phyloP scores from a whole-genome alignment of 345 rosid species.

The Gynandropsis gynandra region DNA sequence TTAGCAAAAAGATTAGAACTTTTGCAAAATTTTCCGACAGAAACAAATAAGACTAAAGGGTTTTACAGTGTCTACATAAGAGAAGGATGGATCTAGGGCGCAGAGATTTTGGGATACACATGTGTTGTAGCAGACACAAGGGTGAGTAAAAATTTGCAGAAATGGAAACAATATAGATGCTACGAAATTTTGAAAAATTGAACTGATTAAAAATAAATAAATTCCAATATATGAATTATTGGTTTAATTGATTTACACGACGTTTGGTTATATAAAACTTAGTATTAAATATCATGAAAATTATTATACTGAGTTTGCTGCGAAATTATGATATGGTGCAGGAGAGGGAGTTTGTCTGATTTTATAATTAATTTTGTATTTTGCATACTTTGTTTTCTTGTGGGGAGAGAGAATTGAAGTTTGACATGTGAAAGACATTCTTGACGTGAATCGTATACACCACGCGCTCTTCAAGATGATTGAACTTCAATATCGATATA shows the following conservation, averaged over 20 bases:
- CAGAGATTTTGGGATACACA: slow-evolving; percentile 26
- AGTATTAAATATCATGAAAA: no score
- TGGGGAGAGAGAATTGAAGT: slow-evolving; percentile 1
- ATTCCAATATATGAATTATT: not conserved
- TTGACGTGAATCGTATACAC: slow-evolving; percentile 17
- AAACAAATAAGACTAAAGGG: slow-evolving; percentile 31
- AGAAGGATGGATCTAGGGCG: slow-evolving; percentile 40
- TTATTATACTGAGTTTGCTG: no score
- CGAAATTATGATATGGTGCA: no score
- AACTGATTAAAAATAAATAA: not conserved
- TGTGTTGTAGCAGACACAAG: slow-evolving; percentile 20
- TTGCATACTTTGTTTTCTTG: not conserved
- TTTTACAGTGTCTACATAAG: slow-evolving; percentile 13
- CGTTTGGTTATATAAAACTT: no score
- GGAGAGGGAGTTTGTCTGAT: no score
- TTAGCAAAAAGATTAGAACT: slow-evolving; percentile 12
- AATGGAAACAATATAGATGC: slow-evolving; percentile 15
- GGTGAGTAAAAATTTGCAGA: slow-evolving; percentile 18
- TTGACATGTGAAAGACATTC: slow-evolving; percentile 34
- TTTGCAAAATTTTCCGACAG: not conserved
- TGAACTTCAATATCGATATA: not conserved
- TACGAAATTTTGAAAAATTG: not conserved
- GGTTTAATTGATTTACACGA: no score
- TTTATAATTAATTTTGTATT: no score
- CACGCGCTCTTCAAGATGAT: slow-evolving; percentile 26